Evolutionary conservation across 208 protist species (phyloP), one percentile per base, ranked within the genome.

Genomic region (Kentomonas sorsogonicus): DNA sequence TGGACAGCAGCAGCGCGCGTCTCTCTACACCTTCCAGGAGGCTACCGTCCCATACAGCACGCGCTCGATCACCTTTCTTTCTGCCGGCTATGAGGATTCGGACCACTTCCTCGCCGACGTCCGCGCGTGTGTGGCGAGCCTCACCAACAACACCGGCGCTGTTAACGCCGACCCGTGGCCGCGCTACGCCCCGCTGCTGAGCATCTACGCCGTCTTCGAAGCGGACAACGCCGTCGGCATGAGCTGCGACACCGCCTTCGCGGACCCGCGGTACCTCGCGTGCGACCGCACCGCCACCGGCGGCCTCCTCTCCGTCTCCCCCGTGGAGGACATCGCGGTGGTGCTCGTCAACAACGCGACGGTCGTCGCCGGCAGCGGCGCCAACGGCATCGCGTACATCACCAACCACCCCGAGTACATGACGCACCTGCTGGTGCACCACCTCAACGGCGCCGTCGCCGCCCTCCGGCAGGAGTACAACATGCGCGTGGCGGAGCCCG

Each of bases 121-220:
- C 9, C 25, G 34, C 0, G 30, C 16, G 13, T 74, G 58, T 53
- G 43, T 78, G 7, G 27, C 51, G 7, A 60, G 70, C 18, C 58
- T 89, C 18, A 57, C 68, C 25, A 76, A 76, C 63, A 71, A 69
- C 47, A 64, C 60, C n/a, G 68, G 43, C 15, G 63, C 45, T 51
- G 60, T 89, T 30, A 25, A 53, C 20, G 27, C 75, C 23, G 74
- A 71, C 15, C 82, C 82, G 48, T 89, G 82, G 82, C 61, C 66
- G 16, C 66, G 77, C 11, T 89, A 86, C 60, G 64, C 68, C 22
- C 4, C 40, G 10, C 57, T 73, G 13, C 62, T 83, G 16, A 86
- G 79, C 43, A 53, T 89, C 11, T 86, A 89, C 62, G 66, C 74
- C 30, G 63, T 89, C 5, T 89, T 75, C 65, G 53, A 83, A 44